phyloP scores from a whole-genome alignment of 2,329 filamentous ascomycete species.

The Penicillium aurantiogriseum region DNA sequence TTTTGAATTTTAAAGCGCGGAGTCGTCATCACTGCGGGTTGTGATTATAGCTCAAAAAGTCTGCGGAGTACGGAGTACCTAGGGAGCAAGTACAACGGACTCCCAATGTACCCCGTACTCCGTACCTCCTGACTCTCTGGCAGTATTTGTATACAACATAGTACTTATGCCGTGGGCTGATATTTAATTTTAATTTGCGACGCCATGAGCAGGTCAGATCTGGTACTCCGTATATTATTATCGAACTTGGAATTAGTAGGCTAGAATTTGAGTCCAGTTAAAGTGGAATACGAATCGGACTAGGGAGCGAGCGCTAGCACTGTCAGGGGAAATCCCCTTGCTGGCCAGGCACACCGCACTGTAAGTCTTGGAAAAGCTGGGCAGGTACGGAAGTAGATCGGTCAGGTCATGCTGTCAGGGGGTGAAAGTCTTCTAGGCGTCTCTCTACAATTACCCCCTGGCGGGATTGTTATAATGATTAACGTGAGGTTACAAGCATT shows the following conservation, averaged over 20 bases:
- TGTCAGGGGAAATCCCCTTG: constrained; percentile 7
- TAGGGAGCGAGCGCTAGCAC: not conserved
- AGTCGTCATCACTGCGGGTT: not conserved
- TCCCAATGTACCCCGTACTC: not conserved
- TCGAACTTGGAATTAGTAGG: not conserved
- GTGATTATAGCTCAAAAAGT: not conserved
- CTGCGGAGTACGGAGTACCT: not conserved
- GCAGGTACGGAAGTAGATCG: not conserved
- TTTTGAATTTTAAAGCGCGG: not conserved
- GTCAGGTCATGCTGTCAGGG: not conserved
- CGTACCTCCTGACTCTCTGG: not conserved
- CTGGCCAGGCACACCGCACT: not conserved
- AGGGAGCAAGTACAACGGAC: not conserved
- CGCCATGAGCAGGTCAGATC: not conserved
- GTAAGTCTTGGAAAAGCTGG: constrained; percentile 5
- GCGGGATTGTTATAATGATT: not conserved
- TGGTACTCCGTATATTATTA: not conserved
- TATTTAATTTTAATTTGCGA: constrained; percentile 1
- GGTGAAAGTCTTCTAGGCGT: not conserved
- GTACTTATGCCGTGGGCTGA: not conserved
- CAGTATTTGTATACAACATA: too few species aligned
- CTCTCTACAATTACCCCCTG: not conserved
- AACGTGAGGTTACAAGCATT: not conserved
- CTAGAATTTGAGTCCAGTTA: not conserved
- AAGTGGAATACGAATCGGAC: not conserved